A percentile compares a stretch with the other conserved stretches of the same genome.
phyloP scores from a whole-genome alignment of 2,329 filamentous ascomycete genomes.

The Stachybotrys chlorohalonatus region DNA sequence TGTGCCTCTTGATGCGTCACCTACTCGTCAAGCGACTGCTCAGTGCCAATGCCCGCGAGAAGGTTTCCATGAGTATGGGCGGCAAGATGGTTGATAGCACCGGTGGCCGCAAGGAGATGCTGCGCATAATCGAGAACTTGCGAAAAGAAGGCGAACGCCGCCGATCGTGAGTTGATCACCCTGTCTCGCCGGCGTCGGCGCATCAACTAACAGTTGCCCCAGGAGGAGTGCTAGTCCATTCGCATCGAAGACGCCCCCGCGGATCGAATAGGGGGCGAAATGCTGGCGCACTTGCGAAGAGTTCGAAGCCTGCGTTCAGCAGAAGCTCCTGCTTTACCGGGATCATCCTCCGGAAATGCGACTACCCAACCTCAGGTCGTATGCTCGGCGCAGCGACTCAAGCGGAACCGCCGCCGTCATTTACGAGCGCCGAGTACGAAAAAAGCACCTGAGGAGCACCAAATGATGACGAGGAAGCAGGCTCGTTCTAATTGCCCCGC shows the following conservation, averaged over 20 bases:
- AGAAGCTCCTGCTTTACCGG: not conserved
- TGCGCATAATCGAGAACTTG: conserved; percentile 77
- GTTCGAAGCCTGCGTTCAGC: conserved; percentile 11
- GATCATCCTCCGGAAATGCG: not conserved
- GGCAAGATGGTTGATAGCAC: conserved; percentile 75
- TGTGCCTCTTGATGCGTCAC: conserved; percentile 91
- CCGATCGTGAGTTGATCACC: conserved; percentile 54
- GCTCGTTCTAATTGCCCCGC: too few species aligned
- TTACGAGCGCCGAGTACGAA: too few species aligned
- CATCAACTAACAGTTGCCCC: not conserved
- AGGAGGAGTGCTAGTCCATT: conserved; percentile 28
- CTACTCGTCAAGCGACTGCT: conserved; percentile 79
- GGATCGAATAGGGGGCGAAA: conserved; percentile 31
- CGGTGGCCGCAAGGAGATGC: conserved; percentile 80
- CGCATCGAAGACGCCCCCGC: conserved; percentile 30
- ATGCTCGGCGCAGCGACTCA: too few species aligned
- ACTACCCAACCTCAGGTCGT: not conserved
- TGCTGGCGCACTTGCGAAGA: conserved; percentile 19
- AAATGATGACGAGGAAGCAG: too few species aligned
- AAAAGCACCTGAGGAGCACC: too few species aligned
- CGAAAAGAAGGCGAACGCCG: conserved; percentile 81
- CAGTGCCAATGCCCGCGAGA: conserved; percentile 68
- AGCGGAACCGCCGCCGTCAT: too few species aligned
- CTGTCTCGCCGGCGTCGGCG: not conserved
- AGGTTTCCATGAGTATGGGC: conserved; percentile 89